Evolutionary conservation across 192 early-diverging fungal genomes (phyloP), one percentile per base, ranked within the genome.

Genomic region (Coemansia biformis): DNA sequence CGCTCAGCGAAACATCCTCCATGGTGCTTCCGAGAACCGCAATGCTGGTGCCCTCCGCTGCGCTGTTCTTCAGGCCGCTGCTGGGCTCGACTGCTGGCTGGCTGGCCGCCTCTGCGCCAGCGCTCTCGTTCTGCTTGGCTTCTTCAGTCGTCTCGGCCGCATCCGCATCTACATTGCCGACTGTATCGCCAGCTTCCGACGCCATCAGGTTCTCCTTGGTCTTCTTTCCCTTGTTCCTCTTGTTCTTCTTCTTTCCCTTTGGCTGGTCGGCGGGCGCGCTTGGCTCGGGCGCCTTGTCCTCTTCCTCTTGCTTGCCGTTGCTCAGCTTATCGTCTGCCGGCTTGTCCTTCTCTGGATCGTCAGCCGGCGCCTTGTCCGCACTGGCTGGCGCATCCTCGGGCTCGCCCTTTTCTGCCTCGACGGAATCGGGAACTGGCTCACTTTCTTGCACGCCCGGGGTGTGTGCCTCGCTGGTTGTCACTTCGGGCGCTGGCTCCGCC

Each of bases 1-100:
- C 61, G 1, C 64, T 51, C n/a, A 71, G 50, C 33, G 64, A 68
- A 8, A 77, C 66, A 22, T 75, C 68, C 14, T 80, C 80, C 51
- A 81, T 76, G 16, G 58, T 46, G 33, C 71, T 59, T 11, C 66
- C 59, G 13, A 78, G 61, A 15, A 58, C 61, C 1, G 63, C 43
- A 30, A 66, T 57, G 15, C 51, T 63, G 18, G 58, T 21, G 4
- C 48, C 40, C 38, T 52, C 44, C 5, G 38, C 55, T 8, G 29
- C 49, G 6, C 43, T 46, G 18, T 64, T 43, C 3, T 29, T 46
- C 10, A 40, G 1, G 3, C 8, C 24, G 32, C 5, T 28, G 38
- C 53, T 19, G 24, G 38, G 8, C 30, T n/a, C n/a, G n/a, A n/a
- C n/a, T n/a, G n/a, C n/a, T n/a, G n/a, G n/a, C n/a, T n/a, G n/a